Evolutionary conservation across 495 filamentous ascomycete species (phyloP).

Genomic region (Penicillium salamii): DNA sequence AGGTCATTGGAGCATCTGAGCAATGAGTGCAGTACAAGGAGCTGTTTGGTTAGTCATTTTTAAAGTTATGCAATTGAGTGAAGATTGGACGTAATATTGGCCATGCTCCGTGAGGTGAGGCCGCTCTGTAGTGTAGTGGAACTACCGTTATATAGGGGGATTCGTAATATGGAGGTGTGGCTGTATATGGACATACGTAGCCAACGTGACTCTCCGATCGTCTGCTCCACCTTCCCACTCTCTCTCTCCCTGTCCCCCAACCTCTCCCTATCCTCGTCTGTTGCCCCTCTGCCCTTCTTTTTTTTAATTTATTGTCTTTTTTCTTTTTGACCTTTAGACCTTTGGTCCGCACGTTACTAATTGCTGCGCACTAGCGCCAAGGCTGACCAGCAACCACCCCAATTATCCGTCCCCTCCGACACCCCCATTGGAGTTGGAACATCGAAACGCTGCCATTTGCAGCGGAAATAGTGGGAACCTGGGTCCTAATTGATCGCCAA

Average conservation of each 20-base stretch:
- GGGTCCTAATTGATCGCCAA: conserved; percentile 6
- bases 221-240: conserved; percentile 27
- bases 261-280: conserved; percentile 5
- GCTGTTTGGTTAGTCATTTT: no score
- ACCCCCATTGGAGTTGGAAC: conserved; percentile 11
- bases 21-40: no score
- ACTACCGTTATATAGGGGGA: no score
- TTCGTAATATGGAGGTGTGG: no score
- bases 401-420: conserved; percentile 10
- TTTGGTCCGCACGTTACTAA: conserved; percentile 6
- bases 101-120: no score
- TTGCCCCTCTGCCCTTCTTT: conserved; percentile 3
- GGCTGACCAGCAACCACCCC: conserved; percentile 23
- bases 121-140: no score
- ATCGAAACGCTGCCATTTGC: conserved; percentile 21
- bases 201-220: conserved; percentile 34
- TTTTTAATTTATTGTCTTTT: conserved; percentile 2
- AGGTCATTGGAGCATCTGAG: no score
- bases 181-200: conserved; percentile 23
- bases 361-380: conserved; percentile 21
- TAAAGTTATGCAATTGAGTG: no score
- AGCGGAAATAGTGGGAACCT: conserved; percentile 14
- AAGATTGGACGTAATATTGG: no score
- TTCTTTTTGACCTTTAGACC: no score
- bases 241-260: conserved; percentile 12